Conservation (phyloP, 1,139 yeast species). For the Zygotorulaspora mrakii region DNA sequence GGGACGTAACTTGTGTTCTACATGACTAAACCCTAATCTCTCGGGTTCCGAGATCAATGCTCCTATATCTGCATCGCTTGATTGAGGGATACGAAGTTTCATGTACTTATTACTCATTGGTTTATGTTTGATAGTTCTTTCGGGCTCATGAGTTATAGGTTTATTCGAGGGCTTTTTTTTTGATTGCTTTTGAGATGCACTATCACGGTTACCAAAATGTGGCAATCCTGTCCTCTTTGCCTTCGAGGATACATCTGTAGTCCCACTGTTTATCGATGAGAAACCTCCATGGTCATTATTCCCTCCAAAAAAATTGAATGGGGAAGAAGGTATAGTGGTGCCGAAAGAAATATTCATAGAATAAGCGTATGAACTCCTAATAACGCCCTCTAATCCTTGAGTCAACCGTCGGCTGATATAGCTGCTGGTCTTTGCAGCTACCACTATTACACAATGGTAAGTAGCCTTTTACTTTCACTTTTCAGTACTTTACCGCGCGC, state of each 20-base stretch:
- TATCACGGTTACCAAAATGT: not conserved
- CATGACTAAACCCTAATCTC: constrained; percentile 20
- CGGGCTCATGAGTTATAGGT: not conserved
- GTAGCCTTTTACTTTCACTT: too few species aligned
- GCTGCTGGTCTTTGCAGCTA: too few species aligned
- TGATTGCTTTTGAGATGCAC: not conserved
- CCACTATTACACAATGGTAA: too few species aligned
- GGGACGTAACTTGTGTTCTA: constrained; percentile 26
- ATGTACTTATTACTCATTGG: not conserved
- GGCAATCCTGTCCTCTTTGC: not conserved
- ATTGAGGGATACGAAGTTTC: not conserved
- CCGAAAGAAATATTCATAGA: constrained; percentile 19
- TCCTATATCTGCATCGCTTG: constrained; percentile 12
- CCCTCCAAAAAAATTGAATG: constrained; percentile 15
- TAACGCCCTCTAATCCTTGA: constrained; percentile 1
- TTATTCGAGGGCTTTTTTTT: not conserved
- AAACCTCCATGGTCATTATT: constrained; percentile 3
- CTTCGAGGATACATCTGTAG: not conserved
- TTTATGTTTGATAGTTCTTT: not conserved
- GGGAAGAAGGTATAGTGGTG: constrained; percentile 16
- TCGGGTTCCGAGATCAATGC: constrained; percentile 23
- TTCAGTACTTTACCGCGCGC: too few species aligned
- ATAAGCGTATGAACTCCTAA: constrained; percentile 2
- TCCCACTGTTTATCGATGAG: constrained; percentile 1
- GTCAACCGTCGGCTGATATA: too few species aligned